Evolutionary conservation across 257 asterid genomes (phyloP), one percentile per base, ranked within the genome.

Genomic region (Przewalskia tangutica): DNA sequence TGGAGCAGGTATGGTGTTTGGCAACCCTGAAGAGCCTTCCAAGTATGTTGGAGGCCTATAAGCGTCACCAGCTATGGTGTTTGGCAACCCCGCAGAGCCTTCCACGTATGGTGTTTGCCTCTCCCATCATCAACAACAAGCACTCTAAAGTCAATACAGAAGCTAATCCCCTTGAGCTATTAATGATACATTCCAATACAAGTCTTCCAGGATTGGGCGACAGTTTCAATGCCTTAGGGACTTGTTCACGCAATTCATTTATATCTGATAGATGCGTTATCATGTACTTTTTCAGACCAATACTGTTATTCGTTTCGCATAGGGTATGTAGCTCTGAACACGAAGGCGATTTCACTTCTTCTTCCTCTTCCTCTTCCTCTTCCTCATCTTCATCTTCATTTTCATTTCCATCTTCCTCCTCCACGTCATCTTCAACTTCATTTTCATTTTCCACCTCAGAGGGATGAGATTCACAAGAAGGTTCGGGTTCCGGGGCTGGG

Each of bases 81-180:
- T 70, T 70, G 77, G 65, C 34, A 59, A 20, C 14, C 65, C 65
- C 14, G 7, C 14, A 59, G 36, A 18, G 36, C 36, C 65, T 59
- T 23, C 36, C 65, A 59, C 8, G 14, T 59, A 18, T 59, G 65
- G 65, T n/a, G 14, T 44, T 67, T 55, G 77, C 67, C 44, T 32
- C 79, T 77, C 82, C 86, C 75, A 54, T 71, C 92, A 91, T 88
- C 89, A 95, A 83, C 80, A 95, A 46, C 81, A 88, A 91, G 58
- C 97, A 95, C 83, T 95, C 99, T 88, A 94, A 82, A 17, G 84
- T 71, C 77, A 92, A 85, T 75, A 92, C 90, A 2, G 96, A 93
- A 7, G 92, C 96, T 85, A 91, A 93, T 51, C 97, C 89, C 8
- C 90, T 86, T n/a, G 97, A 88, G 84, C 86, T 56, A 84, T 56